Base-by-base conservation (phyloP, 129 eudicot genomes). In the Erigeron canadensis region DNA sequence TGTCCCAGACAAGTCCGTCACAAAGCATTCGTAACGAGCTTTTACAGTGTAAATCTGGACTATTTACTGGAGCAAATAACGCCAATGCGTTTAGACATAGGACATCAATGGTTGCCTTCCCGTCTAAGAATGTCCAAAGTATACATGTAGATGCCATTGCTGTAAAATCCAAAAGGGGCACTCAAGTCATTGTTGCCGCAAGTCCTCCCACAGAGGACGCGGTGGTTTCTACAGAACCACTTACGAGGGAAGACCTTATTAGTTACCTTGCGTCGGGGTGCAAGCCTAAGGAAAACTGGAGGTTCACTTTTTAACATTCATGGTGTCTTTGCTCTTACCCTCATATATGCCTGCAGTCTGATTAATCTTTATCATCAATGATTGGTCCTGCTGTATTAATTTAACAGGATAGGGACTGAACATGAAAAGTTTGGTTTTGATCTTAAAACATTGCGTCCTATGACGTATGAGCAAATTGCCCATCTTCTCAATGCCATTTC, bases 391-490 rank as follows among this genome's bases (percentile, higher is more conserved):
- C 65, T 47, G 12, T 46, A 9, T 76, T 81, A 63, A 50, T 80
- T 67, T 77, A 74, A 41, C 96, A 95, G 99, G 75, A 90, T 95
- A 84, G 99, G 99, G 38, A 95, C 99, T 73, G 99, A 95, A 79
- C 99, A 95, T 74, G 99, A 95, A 59, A 95, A 95, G 79, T 95
- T 95, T 37, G 99, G 99, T 45, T 95, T 95, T 76, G 96, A 90
- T 75, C 77, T 84, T 70, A 89, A 70, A 21, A 90, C 99, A 0
- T 77, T 95, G 77, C 83, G 80, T 16, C 99, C 99, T 45, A 86
- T 95, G 94, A 86, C 84, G 41, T 90, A 95, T 75, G 94, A 83
- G 56, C 99, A 95, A 77, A 95, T 95, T 73, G 85, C 97, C 8
- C 84, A 90, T 79, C 81, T 95, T 74, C 91, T 95, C 13, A 72